Conservation (phyloP, 768 basidiomycete genomes). For the Daedaleopsis sinensis region DNA sequence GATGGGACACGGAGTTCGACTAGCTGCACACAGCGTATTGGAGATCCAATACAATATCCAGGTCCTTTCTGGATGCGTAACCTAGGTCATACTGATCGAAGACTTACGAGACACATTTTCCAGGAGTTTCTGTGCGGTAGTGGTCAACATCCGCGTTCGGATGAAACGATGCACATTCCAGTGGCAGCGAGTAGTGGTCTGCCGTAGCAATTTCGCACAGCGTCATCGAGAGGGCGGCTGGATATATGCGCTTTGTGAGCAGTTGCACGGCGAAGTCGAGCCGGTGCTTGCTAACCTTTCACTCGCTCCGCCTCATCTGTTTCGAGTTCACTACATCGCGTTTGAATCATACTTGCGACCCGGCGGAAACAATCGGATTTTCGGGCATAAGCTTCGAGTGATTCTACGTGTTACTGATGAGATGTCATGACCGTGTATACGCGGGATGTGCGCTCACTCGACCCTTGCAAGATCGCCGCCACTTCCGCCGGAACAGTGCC, state of each 20-base stretch:
- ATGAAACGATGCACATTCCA: constrained; percentile 54
- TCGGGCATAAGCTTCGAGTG: constrained; percentile 28
- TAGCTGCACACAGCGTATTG: too few species aligned
- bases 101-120: constrained; percentile 56
- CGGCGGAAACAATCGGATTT: constrained; percentile 68
- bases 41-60: too few species aligned
- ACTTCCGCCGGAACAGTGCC: constrained; percentile 10
- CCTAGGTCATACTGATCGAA: background rate
- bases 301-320: constrained; percentile 63
- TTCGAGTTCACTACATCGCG: constrained; percentile 57
- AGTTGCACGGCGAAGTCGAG: background rate
- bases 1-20: too few species aligned
- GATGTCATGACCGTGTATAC: background rate
- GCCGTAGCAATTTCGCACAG: constrained; percentile 81
- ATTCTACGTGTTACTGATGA: constrained; percentile 10
- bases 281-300: constrained; percentile 42
- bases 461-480: constrained; percentile 6
- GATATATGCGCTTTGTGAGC: background rate
- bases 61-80: too few species aligned
- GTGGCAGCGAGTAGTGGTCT: constrained; percentile 62
- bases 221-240: constrained; percentile 78
- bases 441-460: background rate
- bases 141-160: background rate
- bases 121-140: constrained; percentile 30
- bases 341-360: constrained; percentile 49